Evolutionary conservation across 352 stramenopile genomes (phyloP), one percentile per base, ranked within the genome.

Genomic region (Phytophthora quininea): DNA sequence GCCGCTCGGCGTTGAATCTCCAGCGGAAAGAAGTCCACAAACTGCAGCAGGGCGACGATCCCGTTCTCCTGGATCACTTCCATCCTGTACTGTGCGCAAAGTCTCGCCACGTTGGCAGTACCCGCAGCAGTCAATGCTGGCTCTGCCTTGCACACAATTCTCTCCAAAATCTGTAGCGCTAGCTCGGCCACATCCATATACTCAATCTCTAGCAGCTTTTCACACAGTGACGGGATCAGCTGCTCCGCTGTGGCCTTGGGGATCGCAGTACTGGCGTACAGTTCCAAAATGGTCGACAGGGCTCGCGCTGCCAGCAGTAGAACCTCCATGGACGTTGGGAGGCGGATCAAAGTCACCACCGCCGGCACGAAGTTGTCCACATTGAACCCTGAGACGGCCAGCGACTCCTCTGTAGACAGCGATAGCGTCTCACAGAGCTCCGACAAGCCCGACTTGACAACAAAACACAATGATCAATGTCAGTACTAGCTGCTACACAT

Each of bases 101-200:
- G 35, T 52, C 62, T 45, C 38, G 63, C n/a, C 8, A 61, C 42
- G 33, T 51, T 58, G 2, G 46, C 47, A 4, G 54, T 61, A 6
- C 35, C 54, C 1, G 53, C 29, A 0, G 51, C 24, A 10, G 19
- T 29, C 5, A 69, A 38, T 4, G 59, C 56, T 10, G 38, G 27
- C 12, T 76, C 61, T 4, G 67, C 32, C 6, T 73, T 67, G 35
- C 71, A 88, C 9, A 88, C 71, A 29, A 94, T 80, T 15, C 67
- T 74, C 27, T 92, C 84, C 0, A 94, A 61, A 54, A 92, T 88
- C 58, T 89, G 80, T 54, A 94, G 63, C 11, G 82, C 74, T 31
- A 91, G 56, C 58, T 94, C 86, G 0, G 83, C 86, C 32, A 94
- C 82, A 58, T 94, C 86, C 81, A 94, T 91, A 64, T 92, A 94